Base-by-base conservation (phyloP, 768 basidiomycete species). In the Psilocybe azurescens region DNA sequence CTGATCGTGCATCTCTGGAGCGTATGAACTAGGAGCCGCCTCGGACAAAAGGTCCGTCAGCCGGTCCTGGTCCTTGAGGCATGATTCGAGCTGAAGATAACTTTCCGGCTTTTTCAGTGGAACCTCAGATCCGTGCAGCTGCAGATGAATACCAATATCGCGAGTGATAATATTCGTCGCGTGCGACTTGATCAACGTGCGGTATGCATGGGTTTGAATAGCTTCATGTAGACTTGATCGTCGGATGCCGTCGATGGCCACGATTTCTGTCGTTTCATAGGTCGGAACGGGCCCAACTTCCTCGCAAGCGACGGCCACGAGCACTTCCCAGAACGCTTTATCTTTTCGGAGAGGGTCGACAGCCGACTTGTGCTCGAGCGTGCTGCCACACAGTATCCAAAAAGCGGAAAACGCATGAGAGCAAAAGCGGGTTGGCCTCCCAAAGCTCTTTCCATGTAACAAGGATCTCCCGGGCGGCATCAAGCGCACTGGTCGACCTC, bases 301-400 rank as follows among this genome's bases (percentile, higher is more conserved):
- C 55, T 88, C 81, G 48, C 80, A 83, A 2, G 86, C 81, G 33
- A 95, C 81, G 7, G 78, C 81, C 1, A 84, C 82, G 16, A 96
- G 75, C n/a, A 81, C 81, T 32, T 81, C 79, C 93, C 93, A 97
- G 63, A 95, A 89, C 11, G 75, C 79, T 0, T 79, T 71, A 67
- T 90, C 84, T 10, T 81, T 74, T 16, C 89, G 85, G 6, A 89
- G 73, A 5, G 78, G 66, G 7, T 87, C 83, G 44, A 95, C 78
- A 1, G 84, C 75, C 0, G 77, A 65, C 58, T 84, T 87, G 71
- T 94, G 90, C 69, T 95, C 89, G 64, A 30, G 87, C 87, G 68
- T 93, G 90, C 72, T 91, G 84, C 94, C 93, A 92, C 16, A 91
- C 86, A 28, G 87, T 80, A 63, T 89, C 85, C 67, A 94, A 74